Evolutionary conservation across 2,329 filamentous ascomycete genomes (phyloP), one percentile per base, ranked within the genome.

Genomic region (Monosporascus sp.): DNA sequence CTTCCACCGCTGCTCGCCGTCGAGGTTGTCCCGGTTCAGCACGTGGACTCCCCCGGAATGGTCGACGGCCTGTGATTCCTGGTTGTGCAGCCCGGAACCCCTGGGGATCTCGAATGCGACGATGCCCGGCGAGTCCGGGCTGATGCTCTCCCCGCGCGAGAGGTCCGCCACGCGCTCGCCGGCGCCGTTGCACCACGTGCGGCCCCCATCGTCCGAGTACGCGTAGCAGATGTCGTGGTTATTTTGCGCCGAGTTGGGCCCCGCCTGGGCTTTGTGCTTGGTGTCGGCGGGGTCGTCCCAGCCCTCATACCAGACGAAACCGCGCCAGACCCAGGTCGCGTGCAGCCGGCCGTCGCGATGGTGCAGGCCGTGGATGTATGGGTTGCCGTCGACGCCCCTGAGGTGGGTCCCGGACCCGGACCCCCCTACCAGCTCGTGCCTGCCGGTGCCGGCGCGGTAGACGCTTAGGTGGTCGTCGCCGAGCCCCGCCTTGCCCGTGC

Each of bases 311-410:
- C 64, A 64, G 6, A 78, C 73, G 48, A 78, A 79, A 18, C 71
- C 74, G 17, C 77, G 73, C 54, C 76, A 78, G 0, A 78, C 78
- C 76, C 76, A 79, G 1, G 74, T 77, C 20, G 72, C 69, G 60
- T 73, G 72, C 2, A 79, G 66, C 14, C 64, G 65, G 1, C 57
- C 59, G 35, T 58, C 57, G 27, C 66, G 62, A 35, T 65, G 67
- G 55, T 71, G 72, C 46, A 79, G 65, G 9, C 76, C 76, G 62
- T 80, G 76, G 60, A 79, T 72, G 61, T 80, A 80, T 1, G 77
- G 75, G 61, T 77, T 80, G 63, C 75, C 78, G 43, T 68, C 63
- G 24, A 73, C 61, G 31, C 76, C 77, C 67, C 93, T 82, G 70
- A 74, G 73, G 48, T 65, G 62, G 53, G 64, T 66, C 57, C 69